Percentiles rank a stretch among this genome's conserved stretches.
phyloP scores from a whole-genome alignment of 495 filamentous ascomycete genomes.

The Hypoxylon cercidicola region DNA sequence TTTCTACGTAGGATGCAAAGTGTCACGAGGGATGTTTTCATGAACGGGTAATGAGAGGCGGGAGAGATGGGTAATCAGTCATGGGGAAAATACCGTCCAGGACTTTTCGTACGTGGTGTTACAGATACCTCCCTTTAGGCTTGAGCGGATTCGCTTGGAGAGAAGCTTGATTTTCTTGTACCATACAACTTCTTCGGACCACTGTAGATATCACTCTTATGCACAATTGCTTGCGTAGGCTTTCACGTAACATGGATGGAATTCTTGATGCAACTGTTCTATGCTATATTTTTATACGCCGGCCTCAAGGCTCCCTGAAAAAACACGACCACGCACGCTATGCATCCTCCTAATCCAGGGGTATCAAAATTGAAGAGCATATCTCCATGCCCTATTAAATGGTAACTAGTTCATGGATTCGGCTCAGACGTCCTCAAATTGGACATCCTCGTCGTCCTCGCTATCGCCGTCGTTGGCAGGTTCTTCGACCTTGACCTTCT shows the following conservation, averaged over 20 bases:
- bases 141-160: conserved; percentile 32
- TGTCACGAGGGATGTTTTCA: conserved; percentile 37
- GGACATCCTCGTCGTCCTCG: conserved; percentile 67
- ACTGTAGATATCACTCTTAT: conserved; percentile 25
- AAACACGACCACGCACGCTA: neutral
- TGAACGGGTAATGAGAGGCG: conserved; percentile 23
- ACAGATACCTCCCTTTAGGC: conserved; percentile 17
- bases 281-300: neutral
- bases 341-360: neutral
- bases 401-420: neutral
- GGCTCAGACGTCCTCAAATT: conserved; percentile 70
- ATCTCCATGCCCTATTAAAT: neutral
- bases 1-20: conserved; percentile 11
- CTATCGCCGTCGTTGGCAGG: conserved; percentile 56
- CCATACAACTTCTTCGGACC: conserved; percentile 17
- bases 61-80: neutral
- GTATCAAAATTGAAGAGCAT: conserved; percentile 1
- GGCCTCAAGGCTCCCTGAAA: neutral
- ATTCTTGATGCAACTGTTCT: conserved; percentile 13
- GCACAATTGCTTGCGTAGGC: neutral
- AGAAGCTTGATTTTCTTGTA: conserved; percentile 23
- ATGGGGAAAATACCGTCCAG: conserved; percentile 7
- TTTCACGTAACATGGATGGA: conserved; percentile 15
- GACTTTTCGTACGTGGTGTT: conserved; percentile 5
- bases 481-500: conserved; percentile 66